These are phyloP conservation scores for Ceratopteris richardii DNA, from an alignment of 75 land plant genomes.

Conservation along the genomic window DNA sequence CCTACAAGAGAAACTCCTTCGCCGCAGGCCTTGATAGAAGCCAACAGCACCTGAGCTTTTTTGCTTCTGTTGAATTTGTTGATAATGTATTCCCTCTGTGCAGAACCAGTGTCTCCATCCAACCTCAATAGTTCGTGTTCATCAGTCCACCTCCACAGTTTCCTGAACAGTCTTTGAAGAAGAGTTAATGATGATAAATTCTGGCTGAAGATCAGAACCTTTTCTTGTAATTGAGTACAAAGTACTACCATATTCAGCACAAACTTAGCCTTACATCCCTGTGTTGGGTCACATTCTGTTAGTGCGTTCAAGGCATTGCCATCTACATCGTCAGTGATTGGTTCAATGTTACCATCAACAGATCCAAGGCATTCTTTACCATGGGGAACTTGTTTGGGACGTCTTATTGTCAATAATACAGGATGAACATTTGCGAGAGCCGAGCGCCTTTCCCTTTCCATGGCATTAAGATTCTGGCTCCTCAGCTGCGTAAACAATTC, in stretches of 20 bases:
- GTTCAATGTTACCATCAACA: conserved; percentile 24
- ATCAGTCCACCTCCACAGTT: conserved; percentile 51
- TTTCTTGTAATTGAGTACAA: conserved; percentile 40
- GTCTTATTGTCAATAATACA: conserved; percentile 38
- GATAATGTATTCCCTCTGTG: conserved; percentile 46
- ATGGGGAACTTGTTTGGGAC: conserved; percentile 37
- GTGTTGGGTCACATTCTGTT: conserved; percentile 61
- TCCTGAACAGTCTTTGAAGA: conserved; percentile 29
- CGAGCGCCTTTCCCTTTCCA: conserved; percentile 13
- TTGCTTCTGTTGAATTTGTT: conserved; percentile 47
- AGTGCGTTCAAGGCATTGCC: conserved; percentile 57
- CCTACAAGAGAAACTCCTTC: conserved; percentile 81
- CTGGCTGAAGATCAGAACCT: conserved; percentile 68
- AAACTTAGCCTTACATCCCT: conserved; percentile 68
- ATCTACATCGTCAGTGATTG: conserved; percentile 30
- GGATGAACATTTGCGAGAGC: conserved; percentile 12
- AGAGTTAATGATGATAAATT: conserved; percentile 48
- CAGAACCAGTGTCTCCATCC: conserved; percentile 63
- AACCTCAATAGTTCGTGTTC: conserved; percentile 39
- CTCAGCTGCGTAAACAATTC: conserved; percentile 7
- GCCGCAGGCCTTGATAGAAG: conserved; percentile 82
- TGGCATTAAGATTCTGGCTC: conserved; percentile 23
- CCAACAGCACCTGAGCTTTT: conserved; percentile 50
- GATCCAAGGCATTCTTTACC: conserved; percentile 30
- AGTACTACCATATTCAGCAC: conserved; percentile 48